These are phyloP conservation scores for Lasiodiplodia sp. DNA, from an alignment of 2,329 filamentous ascomycete species.

Conservation along the genomic window DNA sequence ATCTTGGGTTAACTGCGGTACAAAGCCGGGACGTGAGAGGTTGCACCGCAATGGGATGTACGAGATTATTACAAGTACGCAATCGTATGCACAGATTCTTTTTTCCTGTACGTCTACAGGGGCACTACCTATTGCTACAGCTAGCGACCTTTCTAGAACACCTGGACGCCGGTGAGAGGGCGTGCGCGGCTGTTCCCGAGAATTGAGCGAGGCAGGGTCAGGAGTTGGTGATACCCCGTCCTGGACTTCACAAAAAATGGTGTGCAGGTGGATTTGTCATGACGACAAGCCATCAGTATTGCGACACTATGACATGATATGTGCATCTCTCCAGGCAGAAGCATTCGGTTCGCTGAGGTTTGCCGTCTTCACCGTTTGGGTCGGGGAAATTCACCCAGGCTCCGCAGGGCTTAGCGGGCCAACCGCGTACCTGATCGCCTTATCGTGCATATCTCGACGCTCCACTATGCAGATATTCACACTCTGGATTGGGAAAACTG, in stretches of 20 bases:
- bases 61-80: neutral
- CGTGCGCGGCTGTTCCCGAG: neutral
- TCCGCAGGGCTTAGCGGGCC: neutral
- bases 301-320: neutral
- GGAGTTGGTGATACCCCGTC: conserved; percentile 5
- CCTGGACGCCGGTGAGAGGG: neutral
- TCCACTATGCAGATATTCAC: too few species aligned
- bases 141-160: neutral
- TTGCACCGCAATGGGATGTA: neutral
- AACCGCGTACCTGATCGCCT: conserved; percentile 13
- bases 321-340: neutral
- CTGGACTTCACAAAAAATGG: neutral
- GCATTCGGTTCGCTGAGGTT: neutral
- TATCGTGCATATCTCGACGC: conserved; percentile 1
- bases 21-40: neutral
- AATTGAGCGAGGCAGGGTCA: neutral
- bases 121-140: neutral
- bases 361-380: neutral
- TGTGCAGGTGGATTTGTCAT: conserved; percentile 2
- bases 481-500: neutral
- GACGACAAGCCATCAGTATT: neutral
- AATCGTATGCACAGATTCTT: neutral
- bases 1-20: neutral
- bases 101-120: neutral
- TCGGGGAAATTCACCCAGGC: neutral